A percentile compares a stretch with the other conserved stretches of the same genome.
These are phyloP conservation scores for Bipolaris zeicola DNA, from an alignment of 2,329 filamentous ascomycete species.

Conservation along the genomic window DNA sequence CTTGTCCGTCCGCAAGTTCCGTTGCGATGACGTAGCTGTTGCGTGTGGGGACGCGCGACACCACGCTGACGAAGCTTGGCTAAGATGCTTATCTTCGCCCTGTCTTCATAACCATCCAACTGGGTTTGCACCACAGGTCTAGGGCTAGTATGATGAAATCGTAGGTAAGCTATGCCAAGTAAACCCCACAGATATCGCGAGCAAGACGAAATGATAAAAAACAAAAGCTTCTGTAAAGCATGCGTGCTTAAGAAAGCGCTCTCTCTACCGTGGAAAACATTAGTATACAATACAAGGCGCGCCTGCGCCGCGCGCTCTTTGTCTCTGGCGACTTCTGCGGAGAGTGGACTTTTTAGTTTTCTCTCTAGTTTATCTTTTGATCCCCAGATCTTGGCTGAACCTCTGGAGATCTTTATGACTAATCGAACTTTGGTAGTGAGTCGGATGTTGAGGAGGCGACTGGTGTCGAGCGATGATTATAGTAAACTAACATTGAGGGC, in stretches of 20 bases:
- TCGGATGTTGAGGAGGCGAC: too few species aligned
- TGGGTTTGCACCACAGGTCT: neutral
- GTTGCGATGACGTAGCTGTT: constrained; percentile 29
- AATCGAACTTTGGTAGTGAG: too few species aligned
- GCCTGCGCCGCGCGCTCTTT: too few species aligned
- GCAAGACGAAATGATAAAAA: neutral
- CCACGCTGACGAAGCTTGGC: constrained; percentile 24
- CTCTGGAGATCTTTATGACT: too few species aligned
- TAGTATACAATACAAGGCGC: too few species aligned
- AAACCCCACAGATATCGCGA: neutral
- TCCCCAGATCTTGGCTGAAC: too few species aligned
- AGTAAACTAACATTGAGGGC: too few species aligned
- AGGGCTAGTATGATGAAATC: neutral
- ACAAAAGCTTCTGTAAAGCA: neutral
- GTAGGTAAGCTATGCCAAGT: neutral
- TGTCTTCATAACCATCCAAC: neutral
- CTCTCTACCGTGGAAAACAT: neutral
- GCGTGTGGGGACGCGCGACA: constrained; percentile 10
- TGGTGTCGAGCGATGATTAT: too few species aligned
- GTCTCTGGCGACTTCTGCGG: too few species aligned
- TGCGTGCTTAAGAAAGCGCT: neutral
- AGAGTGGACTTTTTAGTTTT: too few species aligned
- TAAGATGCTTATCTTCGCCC: constrained; percentile 17
- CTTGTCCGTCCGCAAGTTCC: constrained; percentile 21
- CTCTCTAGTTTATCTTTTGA: too few species aligned